Conservation (phyloP, 2,329 filamentous ascomycete genomes). For the Scorias spongiosa region DNA sequence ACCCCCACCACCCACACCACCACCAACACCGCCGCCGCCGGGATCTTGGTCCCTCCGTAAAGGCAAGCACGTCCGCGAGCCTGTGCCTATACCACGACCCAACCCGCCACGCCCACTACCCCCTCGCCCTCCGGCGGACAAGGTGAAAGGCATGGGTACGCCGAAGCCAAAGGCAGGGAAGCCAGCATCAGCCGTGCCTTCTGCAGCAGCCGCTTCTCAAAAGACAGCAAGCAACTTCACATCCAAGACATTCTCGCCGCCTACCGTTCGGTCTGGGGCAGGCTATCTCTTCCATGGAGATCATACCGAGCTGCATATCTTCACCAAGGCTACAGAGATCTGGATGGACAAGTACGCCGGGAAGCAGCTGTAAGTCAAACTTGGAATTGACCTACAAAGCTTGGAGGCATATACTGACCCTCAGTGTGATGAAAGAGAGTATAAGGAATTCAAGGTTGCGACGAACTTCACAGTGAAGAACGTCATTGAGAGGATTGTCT, state of each 20-base stretch:
- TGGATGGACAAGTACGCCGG: slow-evolving; percentile 13
- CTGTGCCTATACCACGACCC: too few relatives aligned
- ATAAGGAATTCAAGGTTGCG: slow-evolving; percentile 20
- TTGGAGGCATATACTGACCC: background rate
- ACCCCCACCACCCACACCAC: background rate
- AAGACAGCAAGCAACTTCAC: background rate
- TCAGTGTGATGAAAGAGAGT: slow-evolving; percentile 7
- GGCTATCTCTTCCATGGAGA: slow-evolving; percentile 15
- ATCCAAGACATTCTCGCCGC: slow-evolving; percentile 4
- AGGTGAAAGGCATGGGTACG: background rate
- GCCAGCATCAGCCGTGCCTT: background rate
- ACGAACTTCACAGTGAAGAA: slow-evolving; percentile 11
- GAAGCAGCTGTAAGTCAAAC: slow-evolving; percentile 4
- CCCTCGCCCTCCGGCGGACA: too few relatives aligned
- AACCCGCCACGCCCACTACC: too few relatives aligned
- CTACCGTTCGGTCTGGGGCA: slow-evolving; percentile 9
- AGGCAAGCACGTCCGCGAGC: too few relatives aligned
- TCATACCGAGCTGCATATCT: slow-evolving; percentile 18
- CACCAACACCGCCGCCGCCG: too few relatives aligned
- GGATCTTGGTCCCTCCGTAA: too few relatives aligned
- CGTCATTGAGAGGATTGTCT: slow-evolving; percentile 18
- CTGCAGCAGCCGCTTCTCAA: background rate
- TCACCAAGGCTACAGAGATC: slow-evolving; percentile 12
- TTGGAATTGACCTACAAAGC: background rate
- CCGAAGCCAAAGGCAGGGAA: background rate